These are phyloP conservation scores for Sarcodon aspratus DNA, from an alignment of 768 basidiomycete species.

Conservation along the genomic window DNA sequence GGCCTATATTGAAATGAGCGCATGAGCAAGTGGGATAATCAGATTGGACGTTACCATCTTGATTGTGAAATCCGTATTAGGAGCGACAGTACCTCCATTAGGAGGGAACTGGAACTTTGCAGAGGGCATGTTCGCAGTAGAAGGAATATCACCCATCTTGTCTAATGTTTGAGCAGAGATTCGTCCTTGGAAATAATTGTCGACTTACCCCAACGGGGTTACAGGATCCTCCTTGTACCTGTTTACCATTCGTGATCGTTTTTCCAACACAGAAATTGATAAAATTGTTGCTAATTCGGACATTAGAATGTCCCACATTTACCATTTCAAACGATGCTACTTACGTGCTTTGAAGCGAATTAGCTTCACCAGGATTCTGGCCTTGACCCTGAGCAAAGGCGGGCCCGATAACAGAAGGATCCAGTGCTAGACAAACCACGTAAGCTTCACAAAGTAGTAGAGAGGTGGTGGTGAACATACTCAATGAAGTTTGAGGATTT, in stretches of 20 bases:
- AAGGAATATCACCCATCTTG: conserved; percentile 51
- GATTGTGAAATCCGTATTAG: conserved; percentile 42
- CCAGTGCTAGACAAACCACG: conserved; percentile 19
- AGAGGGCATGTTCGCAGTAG: conserved; percentile 39
- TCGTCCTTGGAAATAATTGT: background rate
- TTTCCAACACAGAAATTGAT: conserved; percentile 50
- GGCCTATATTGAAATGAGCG: conserved; percentile 7
- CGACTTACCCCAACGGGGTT: conserved; percentile 10
- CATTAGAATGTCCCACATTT: background rate
- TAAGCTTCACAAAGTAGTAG: background rate
- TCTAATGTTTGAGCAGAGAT: no score
- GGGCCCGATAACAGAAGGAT: conserved; percentile 36
- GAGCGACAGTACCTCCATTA: conserved; percentile 32
- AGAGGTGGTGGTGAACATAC: conserved; percentile 7
- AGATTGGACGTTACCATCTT: conserved; percentile 16
- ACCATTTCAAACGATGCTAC: background rate
- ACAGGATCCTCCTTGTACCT: conserved; percentile 37
- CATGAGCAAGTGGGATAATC: background rate
- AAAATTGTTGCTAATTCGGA: conserved; percentile 49
- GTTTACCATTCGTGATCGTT: conserved; percentile 51
- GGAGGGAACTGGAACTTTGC: conserved; percentile 38
- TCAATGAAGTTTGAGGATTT: conserved; percentile 35
- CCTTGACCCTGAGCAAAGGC: conserved; percentile 42
- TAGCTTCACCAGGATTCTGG: conserved; percentile 27
- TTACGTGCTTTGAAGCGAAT: conserved; percentile 34